These are phyloP conservation scores for Flueggea neowawraea DNA, from an alignment of 441 rosid species.

Conservation along the genomic window DNA sequence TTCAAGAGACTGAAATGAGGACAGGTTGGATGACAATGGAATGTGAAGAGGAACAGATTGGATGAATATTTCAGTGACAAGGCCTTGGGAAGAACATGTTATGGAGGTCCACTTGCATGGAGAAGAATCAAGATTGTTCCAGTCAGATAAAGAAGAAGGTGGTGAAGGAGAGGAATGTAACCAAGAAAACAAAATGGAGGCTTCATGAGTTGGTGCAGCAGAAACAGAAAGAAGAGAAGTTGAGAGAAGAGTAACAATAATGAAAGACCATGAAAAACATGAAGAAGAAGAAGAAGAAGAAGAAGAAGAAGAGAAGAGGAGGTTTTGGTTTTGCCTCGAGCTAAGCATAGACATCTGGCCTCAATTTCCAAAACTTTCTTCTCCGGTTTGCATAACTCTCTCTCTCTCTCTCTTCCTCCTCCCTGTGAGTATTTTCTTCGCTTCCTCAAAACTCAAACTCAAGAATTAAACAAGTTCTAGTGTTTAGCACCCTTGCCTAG, in stretches of 20 bases:
- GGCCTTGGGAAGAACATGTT: conserved; percentile 64
- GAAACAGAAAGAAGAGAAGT: conserved; percentile 15
- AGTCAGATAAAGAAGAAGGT: conserved; percentile 50
- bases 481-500: conserved; percentile 12
- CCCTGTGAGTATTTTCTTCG: conserved; percentile 21
- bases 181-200: conserved; percentile 72
- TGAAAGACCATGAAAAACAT: conserved; percentile 17
- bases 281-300: conserved; percentile 20
- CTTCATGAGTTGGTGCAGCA: conserved; percentile 52
- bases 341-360: conserved; percentile 47
- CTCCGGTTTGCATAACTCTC: conserved; percentile 72
- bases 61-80: conserved; percentile 63
- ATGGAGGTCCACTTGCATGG: conserved; percentile 89
- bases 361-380: conserved; percentile 73
- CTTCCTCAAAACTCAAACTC: conserved; percentile 63
- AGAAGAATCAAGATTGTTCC: conserved; percentile 58
- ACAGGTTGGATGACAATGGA: conserved; percentile 53
- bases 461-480: conserved; percentile 13
- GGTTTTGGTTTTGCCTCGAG: conserved; percentile 41
- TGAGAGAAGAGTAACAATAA: conserved; percentile 20
- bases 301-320: conserved; percentile 16
- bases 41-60: conserved; percentile 53
- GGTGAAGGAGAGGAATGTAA: conserved; percentile 55
- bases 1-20: conserved; percentile 44
- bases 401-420: background rate